Evolutionary conservation across 1,284 basidiomycete species (phyloP).

Genomic region (Tilletia caries): DNA sequence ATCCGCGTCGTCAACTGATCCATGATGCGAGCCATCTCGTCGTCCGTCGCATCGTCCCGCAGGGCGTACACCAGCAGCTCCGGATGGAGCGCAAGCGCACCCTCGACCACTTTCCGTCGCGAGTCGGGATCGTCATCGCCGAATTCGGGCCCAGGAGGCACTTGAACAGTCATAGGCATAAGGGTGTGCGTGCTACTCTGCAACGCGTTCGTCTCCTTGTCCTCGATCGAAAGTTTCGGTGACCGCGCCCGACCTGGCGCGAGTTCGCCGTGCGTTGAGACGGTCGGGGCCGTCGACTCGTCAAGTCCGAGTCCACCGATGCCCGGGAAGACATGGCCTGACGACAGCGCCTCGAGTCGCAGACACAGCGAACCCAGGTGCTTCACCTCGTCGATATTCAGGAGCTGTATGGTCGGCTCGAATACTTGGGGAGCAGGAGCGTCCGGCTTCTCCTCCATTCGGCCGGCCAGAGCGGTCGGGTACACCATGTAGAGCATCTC

Average conservation of each 20-base stretch:
- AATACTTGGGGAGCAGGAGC: conserved; percentile 51
- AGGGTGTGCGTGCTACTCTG: conserved; percentile 9
- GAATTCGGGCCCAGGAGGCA: neutral
- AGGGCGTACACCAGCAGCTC: conserved; percentile 44
- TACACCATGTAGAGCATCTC: conserved; percentile 83
- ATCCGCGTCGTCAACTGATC: conserved; percentile 48
- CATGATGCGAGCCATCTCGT: conserved; percentile 44
- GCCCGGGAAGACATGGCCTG: conserved; percentile 61
- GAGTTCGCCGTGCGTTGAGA: neutral
- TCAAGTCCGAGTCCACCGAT: conserved; percentile 9
- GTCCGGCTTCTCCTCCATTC: conserved; percentile 65
- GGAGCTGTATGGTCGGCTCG: conserved; percentile 62
- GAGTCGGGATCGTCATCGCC: conserved; percentile 23
- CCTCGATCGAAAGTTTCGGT: neutral
- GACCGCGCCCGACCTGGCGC: neutral
- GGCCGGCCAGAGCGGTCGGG: conserved; percentile 70
- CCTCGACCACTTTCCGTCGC: conserved; percentile 40
- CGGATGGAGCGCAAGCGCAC: conserved; percentile 32
- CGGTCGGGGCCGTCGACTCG: neutral
- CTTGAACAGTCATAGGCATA: neutral
- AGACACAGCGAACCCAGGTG: conserved; percentile 73
- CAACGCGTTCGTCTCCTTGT: neutral
- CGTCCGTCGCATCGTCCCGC: conserved; percentile 51
- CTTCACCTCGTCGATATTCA: conserved; percentile 70
- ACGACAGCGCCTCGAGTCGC: conserved; percentile 76